Percentiles rank a stretch among this genome's conserved stretches.
Conservation (phyloP, 148 eudicot species). For the Oxyria digyna region DNA sequence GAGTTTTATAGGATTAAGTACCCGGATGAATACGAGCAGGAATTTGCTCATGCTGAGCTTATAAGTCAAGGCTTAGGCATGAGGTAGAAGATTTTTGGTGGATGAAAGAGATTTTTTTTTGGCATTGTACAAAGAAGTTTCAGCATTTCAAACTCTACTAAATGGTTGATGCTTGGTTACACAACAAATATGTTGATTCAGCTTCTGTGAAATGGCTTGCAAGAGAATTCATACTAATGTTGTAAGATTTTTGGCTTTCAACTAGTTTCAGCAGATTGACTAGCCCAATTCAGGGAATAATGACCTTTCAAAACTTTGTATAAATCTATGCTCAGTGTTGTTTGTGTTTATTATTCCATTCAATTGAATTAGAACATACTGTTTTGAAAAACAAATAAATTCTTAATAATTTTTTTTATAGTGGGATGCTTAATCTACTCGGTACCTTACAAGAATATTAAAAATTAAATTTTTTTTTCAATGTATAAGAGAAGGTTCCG, state of each 20-base stretch:
- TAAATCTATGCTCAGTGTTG: no score
- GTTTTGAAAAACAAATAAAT: no score
- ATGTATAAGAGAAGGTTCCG: no score
- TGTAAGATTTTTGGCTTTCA: not conserved
- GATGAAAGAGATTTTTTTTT: not conserved
- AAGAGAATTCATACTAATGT: no score
- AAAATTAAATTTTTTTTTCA: no score
- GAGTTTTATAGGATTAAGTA: conserved; percentile 33
- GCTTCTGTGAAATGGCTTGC: no score
- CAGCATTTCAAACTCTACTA: not conserved
- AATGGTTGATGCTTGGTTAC: not conserved
- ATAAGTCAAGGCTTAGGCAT: not conserved
- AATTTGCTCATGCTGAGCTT: not conserved
- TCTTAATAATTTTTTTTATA: no score
- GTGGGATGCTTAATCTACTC: no score
- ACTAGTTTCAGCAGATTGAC: not conserved
- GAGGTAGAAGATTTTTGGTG: not conserved
- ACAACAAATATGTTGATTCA: not conserved
- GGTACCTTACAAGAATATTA: no score
- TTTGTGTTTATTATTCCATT: no score
- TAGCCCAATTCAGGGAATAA: conserved; percentile 2
- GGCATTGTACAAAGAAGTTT: not conserved
- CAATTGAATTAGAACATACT: no score
- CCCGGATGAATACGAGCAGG: conserved; percentile 21
- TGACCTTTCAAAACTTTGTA: not conserved